phyloP scores from a whole-genome alignment of 345 rosid species.

The Corymbia maculata region DNA sequence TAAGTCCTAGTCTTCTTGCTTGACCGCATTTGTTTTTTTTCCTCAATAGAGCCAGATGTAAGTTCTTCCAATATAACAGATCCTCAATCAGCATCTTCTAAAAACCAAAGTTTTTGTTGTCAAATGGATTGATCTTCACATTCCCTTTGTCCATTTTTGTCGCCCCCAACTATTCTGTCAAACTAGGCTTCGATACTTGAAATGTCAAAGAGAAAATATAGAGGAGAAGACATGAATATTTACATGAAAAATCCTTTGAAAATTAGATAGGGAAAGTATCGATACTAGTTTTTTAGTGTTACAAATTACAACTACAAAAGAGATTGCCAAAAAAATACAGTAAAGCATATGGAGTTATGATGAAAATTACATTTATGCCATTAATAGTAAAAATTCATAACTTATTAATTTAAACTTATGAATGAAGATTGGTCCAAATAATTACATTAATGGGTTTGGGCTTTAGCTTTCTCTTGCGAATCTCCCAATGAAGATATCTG shows the following conservation, averaged over 20 bases:
- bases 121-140: neutral
- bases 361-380: neutral
- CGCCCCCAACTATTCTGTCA: fast-evolving
- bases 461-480: too few species aligned
- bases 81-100: neutral
- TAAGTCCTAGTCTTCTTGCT: neutral
- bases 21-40: neutral
- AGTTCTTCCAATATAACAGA: neutral
- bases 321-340: neutral
- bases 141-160: neutral
- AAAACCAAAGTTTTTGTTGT: neutral
- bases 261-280: neutral
- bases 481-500: neutral
- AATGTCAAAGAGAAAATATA: neutral
- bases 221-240: neutral
- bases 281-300: neutral
- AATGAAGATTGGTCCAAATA: too few species aligned
- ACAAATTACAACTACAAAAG: too few species aligned
- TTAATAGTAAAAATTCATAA: too few species aligned
- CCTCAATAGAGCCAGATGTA: fast-evolving
- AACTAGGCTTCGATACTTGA: fast-evolving
- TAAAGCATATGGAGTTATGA: neutral
- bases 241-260: neutral
- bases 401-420: too few species aligned
- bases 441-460: fast-evolving